phyloP scores from a whole-genome alignment of 163 green algal species.

The Prototheca cutis region DNA sequence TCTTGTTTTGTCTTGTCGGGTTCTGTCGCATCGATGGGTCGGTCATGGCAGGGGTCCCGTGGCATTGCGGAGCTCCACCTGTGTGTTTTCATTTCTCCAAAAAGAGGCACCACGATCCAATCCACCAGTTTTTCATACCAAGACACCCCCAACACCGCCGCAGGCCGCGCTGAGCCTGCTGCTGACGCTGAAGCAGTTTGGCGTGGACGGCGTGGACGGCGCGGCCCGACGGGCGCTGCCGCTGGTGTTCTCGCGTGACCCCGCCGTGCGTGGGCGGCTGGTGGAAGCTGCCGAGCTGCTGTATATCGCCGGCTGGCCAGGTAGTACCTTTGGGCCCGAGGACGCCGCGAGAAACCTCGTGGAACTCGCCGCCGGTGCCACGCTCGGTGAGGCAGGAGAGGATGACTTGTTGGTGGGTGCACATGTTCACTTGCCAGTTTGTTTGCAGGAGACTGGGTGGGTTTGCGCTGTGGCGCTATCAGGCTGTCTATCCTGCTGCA shows the following conservation, averaged over 20 bases:
- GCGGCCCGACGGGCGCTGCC: slow-evolving; percentile 61
- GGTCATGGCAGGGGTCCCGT: no score
- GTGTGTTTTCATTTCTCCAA: no score
- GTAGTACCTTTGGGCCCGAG: slow-evolving; percentile 18
- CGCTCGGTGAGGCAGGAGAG: slow-evolving; percentile 40
- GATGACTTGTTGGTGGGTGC: not conserved
- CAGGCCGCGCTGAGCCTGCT: slow-evolving; percentile 47
- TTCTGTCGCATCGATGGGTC: no score
- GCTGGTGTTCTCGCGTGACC: slow-evolving; percentile 71
- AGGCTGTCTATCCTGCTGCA: no score
- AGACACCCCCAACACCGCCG: not conserved
- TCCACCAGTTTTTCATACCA: no score
- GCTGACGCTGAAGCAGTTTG: slow-evolving; percentile 39
- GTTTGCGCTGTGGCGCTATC: no score
- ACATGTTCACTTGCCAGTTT: no score
- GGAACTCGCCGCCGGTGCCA: slow-evolving; percentile 39
- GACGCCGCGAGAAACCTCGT: slow-evolving; percentile 42
- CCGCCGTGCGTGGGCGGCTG: slow-evolving; percentile 50
- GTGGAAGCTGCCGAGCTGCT: slow-evolving; percentile 62
- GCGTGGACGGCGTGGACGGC: slow-evolving; percentile 38
- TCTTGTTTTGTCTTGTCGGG: no score
- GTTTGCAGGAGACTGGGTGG: no score
- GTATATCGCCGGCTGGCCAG: slow-evolving; percentile 45
- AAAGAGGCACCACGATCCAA: no score
- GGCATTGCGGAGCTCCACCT: no score